These are phyloP conservation scores for Debaryomyces psychrophilus DNA, from an alignment of 1,139 yeast genomes.

Conservation along the genomic window DNA sequence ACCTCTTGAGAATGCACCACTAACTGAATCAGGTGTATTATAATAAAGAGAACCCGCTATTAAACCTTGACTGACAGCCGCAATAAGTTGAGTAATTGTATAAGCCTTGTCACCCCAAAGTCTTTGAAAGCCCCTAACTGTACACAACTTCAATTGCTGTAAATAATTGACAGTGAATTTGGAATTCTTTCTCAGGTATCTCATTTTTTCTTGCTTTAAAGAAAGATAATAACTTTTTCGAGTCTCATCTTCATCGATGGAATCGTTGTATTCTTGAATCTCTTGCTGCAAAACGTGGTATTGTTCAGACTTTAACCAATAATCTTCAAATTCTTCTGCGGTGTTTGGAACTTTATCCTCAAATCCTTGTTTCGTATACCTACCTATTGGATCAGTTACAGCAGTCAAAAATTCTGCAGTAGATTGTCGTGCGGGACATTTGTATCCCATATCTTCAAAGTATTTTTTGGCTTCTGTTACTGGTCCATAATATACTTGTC, in stretches of 20 bases:
- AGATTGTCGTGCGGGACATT: constrained; percentile 63
- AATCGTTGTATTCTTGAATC: constrained; percentile 43
- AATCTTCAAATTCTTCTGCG: constrained; percentile 57
- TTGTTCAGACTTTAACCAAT: constrained; percentile 58
- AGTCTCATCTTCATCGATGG: constrained; percentile 41
- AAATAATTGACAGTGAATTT: constrained; percentile 48
- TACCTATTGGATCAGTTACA: constrained; percentile 60
- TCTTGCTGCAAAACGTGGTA: constrained; percentile 42
- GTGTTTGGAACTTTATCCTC: constrained; percentile 58
- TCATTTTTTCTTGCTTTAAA: constrained; percentile 44
- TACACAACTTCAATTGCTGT: constrained; percentile 51
- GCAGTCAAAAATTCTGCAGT: constrained; percentile 73
- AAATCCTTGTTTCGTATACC: constrained; percentile 47
- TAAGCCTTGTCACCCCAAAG: constrained; percentile 54
- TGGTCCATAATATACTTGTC: constrained; percentile 63
- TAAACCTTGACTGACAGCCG: constrained; percentile 55
- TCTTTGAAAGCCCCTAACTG: constrained; percentile 52
- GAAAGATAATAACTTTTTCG: constrained; percentile 38
- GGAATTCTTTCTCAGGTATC: constrained; percentile 44
- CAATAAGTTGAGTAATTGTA: constrained; percentile 47
- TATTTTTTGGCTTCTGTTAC: constrained; percentile 54
- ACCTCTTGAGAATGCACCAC: constrained; percentile 62
- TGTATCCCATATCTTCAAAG: constrained; percentile 63
- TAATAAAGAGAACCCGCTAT: constrained; percentile 56
- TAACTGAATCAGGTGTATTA: constrained; percentile 40